These are phyloP conservation scores for Spathaspora sp. DNA, from an alignment of 1,139 yeast species.

Conservation along the genomic window DNA sequence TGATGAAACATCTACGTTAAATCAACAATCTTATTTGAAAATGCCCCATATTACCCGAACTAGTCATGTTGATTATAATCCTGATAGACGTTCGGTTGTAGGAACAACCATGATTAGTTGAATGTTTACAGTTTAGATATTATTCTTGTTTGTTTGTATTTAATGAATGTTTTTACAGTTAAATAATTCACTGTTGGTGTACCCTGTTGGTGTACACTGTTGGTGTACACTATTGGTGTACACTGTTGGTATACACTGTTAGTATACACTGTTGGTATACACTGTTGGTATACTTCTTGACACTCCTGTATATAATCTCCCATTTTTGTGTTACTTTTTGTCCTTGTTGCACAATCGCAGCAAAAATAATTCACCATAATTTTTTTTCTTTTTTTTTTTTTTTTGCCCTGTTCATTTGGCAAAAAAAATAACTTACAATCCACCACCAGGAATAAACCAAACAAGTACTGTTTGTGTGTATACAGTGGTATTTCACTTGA, in stretches of 20 bases:
- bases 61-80: not conserved
- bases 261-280: not conserved
- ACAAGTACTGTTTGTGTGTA: not conserved
- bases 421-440: not conserved
- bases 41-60: not conserved
- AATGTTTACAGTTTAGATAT: not conserved
- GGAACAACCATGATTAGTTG: not conserved
- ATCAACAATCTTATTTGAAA: slow-evolving; percentile 13
- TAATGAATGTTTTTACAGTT: too few species aligned
- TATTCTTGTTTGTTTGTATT: too few species aligned
- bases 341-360: not conserved
- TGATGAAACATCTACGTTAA: slow-evolving; percentile 3
- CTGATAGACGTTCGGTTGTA: not conserved
- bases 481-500: not conserved
- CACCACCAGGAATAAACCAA: not conserved
- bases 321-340: not conserved
- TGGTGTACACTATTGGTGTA: too few species aligned
- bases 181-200: too few species aligned
- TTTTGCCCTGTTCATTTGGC: slow-evolving; percentile 1
- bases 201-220: too few species aligned
- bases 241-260: not conserved
- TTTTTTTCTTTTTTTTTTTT: not conserved
- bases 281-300: not conserved
- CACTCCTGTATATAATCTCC: not conserved
- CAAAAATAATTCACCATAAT: not conserved